These are phyloP conservation scores for Eucalyptus sp. DNA, from an alignment of 345 rosid species.

Conservation along the genomic window DNA sequence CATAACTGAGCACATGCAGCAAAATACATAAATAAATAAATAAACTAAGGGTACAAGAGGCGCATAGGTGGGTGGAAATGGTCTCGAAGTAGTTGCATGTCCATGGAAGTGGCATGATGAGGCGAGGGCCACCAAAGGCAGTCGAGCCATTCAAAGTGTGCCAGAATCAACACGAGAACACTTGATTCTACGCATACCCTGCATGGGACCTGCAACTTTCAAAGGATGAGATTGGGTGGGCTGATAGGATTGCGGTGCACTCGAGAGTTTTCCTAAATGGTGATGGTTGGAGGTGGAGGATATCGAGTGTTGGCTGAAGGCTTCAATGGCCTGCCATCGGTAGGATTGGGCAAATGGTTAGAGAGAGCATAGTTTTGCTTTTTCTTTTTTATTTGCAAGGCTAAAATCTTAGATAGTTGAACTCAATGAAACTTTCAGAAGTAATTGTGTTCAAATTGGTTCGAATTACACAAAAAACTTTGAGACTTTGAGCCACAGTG, in stretches of 20 bases:
- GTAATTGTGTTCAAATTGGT: not conserved
- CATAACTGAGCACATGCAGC: not conserved
- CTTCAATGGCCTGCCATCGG: not conserved
- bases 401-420: not conserved
- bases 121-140: not conserved
- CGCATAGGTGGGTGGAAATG: not conserved
- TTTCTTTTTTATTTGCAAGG: not conserved
- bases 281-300: not conserved
- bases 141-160: not conserved
- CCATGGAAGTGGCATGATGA: not conserved
- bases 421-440: not conserved
- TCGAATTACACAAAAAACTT: not conserved
- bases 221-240: not conserved
- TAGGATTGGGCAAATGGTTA: not conserved
- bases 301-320: not conserved
- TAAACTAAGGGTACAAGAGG: not conserved
- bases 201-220: not conserved
- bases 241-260: not conserved
- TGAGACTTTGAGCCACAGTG: not conserved
- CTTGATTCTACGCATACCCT: not conserved
- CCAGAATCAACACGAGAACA: not conserved
- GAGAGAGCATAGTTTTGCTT: not conserved
- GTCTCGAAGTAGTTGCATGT: not conserved
- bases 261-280: too few species aligned
- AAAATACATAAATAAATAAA: not conserved